Percentiles rank a stretch among this genome's conserved stretches.
phyloP scores from a whole-genome alignment of 352 stramenopile genomes.

The Phytophthora sansomeana region DNA sequence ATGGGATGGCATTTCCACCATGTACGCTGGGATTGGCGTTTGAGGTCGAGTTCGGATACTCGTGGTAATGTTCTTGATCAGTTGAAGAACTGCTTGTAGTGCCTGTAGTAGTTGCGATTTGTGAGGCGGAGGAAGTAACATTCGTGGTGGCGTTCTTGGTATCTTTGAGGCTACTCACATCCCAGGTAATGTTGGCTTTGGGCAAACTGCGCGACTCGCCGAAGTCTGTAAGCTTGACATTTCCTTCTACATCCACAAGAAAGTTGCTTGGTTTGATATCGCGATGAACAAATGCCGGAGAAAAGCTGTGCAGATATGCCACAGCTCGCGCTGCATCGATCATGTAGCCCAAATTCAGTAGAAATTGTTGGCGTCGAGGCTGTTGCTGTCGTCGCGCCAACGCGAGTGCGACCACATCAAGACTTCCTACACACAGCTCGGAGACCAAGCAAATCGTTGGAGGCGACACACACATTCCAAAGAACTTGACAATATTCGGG shows the following conservation, averaged over 20 bases:
- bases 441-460: conserved; percentile 71
- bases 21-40: conserved; percentile 14
- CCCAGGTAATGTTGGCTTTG: conserved; percentile 48
- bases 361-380: conserved; percentile 51
- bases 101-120: conserved; percentile 7
- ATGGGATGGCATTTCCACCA: conserved; percentile 4
- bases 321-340: conserved; percentile 65
- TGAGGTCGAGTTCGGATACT: conserved; percentile 33
- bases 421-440: conserved; percentile 57
- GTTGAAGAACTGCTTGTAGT: conserved; percentile 33
- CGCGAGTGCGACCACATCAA: conserved; percentile 52
- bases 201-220: conserved; percentile 57
- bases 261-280: conserved; percentile 73
- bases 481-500: conserved; percentile 67
- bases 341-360: conserved; percentile 67
- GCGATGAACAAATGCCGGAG: conserved; percentile 60
- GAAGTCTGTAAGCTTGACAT: conserved; percentile 63
- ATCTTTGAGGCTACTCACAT: conserved; percentile 42
- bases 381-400: conserved; percentile 28
- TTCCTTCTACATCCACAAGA: conserved; percentile 48
- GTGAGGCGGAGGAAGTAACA: conserved; percentile 16
- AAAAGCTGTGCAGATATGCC: conserved; percentile 66
- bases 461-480: conserved; percentile 65
- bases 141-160: conserved; percentile 16
- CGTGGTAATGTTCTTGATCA: conserved; percentile 42